Base-by-base conservation (phyloP, 306 rosid species). In the Lathyrus oleraceus region DNA sequence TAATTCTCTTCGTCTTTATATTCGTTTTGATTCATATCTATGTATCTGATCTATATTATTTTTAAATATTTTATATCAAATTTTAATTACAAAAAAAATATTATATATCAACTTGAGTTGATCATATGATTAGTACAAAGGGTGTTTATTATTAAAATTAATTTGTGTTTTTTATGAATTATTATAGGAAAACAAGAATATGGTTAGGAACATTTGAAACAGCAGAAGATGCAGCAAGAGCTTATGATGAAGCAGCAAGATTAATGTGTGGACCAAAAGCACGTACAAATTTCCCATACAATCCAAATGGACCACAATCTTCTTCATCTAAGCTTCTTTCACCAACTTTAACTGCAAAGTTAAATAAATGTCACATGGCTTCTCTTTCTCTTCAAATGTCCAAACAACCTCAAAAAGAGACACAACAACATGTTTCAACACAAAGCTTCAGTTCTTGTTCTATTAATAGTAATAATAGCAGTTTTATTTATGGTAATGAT, bases 181-280 rank as follows among this genome's bases (percentile, higher is more conserved):
- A 7, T 35, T 69, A 57, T 39, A 91, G 95, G 82, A 91, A 88
- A 61, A 88, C 92, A 0, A 86, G 97, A 74, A 88, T 91, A 57
- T 91, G 97, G 97, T 79, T 91, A 2, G 97, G 97, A 48, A 90
- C 97, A 2, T 90, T 86, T 61, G 92, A 88, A 70, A 90, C 92
- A 3, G 97, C 95, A 15, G 95, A 91, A 69, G 95, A 91, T 72
- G 97, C 97, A 6, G 97, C 97, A 14, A 76, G 83, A 79, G 97
- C 95, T n/a, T 91, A 91, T 49, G 97, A 91, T 71, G 95, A 91
- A 79, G 97, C 97, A 53, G 97, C 97, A 1, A 83, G 88, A 48
- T 71, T 91, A 11, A 86, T 91, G 90, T 86, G 97, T 39, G 95
- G 95, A 1, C 74, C 87, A 68, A 88, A 91, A 78, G 92, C 90